phyloP scores from a whole-genome alignment of 306 rosid species.

The Trifolium pratense region DNA sequence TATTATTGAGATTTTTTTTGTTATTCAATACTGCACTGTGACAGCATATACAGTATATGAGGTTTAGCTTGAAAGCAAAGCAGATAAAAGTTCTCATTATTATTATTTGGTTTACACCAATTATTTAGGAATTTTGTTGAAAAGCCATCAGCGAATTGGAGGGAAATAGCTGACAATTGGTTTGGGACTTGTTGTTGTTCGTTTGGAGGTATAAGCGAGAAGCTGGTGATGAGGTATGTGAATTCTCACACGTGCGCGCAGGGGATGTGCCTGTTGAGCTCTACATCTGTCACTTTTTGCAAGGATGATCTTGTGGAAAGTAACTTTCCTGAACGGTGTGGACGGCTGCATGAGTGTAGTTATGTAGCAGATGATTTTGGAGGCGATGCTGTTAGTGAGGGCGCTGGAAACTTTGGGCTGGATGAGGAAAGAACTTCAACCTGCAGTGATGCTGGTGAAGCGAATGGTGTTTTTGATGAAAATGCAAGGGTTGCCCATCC shows the following conservation, averaged over 20 bases:
- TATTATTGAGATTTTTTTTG: background rate
- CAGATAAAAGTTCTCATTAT: slow-evolving; percentile 13
- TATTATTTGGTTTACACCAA: slow-evolving; percentile 15
- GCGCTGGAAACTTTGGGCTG: slow-evolving; percentile 38
- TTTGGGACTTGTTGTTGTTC: slow-evolving; percentile 93
- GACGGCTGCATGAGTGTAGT: slow-evolving; percentile 30
- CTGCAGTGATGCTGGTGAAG: slow-evolving; percentile 37
- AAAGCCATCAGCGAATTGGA: slow-evolving; percentile 94
- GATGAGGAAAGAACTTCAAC: slow-evolving; percentile 41
- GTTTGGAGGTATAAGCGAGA: slow-evolving; percentile 91
- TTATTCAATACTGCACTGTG: background rate
- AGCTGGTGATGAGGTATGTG: slow-evolving; percentile 74
- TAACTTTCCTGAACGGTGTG: slow-evolving; percentile 47
- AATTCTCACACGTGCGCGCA: slow-evolving; percentile 59
- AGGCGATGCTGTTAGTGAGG: slow-evolving; percentile 32
- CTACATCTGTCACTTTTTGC: slow-evolving; percentile 66
- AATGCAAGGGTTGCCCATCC: slow-evolving; percentile 40
- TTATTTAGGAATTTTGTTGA: slow-evolving; percentile 73
- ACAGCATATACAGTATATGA: background rate
- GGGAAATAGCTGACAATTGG: slow-evolving; percentile 97
- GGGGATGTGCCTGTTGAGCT: slow-evolving; percentile 71
- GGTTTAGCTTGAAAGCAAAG: background rate
- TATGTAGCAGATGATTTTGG: slow-evolving; percentile 36
- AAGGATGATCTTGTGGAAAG: slow-evolving; percentile 75
- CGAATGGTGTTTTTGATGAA: slow-evolving; percentile 28